phyloP scores from a whole-genome alignment of 1,284 basidiomycete species.

The Ustilago nuda region DNA sequence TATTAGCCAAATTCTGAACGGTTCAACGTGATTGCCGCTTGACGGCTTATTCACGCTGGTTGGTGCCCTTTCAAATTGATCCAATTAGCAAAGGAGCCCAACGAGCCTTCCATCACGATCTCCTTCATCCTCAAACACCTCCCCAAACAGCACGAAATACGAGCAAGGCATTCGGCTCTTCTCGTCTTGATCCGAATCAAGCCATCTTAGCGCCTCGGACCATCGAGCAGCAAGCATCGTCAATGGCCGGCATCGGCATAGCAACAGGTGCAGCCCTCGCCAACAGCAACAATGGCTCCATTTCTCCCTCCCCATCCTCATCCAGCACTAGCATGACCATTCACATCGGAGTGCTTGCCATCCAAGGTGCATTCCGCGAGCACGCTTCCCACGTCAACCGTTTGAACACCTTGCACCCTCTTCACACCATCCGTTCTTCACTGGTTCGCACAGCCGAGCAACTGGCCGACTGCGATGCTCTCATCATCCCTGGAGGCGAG shows the following conservation, averaged over 20 bases:
- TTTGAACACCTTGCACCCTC: conserved; percentile 39
- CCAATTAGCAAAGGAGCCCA: not conserved
- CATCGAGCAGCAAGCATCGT: not conserved
- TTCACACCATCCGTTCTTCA: conserved; percentile 64
- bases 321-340: conserved; percentile 18
- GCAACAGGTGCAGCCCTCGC: conserved; percentile 38
- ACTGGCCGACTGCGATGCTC: conserved; percentile 80
- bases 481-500: conserved; percentile 91
- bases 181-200: not conserved
- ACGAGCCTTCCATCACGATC: not conserved
- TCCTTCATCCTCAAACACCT: not conserved
- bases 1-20: not conserved
- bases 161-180: not conserved
- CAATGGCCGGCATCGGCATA: conserved; percentile 42
- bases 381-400: conserved; percentile 80
- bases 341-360: conserved; percentile 74
- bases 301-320: conserved; percentile 9
- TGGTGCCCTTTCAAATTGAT: not conserved
- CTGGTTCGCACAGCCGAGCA: conserved; percentile 83
- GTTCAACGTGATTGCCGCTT: not conserved
- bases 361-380: conserved; percentile 94
- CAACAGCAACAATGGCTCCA: conserved; percentile 9
- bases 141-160: too few species aligned
- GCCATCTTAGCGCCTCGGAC: not conserved
- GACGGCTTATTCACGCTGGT: not conserved